These are phyloP conservation scores for Sclerotinia sclerotiorum DNA, from an alignment of 2,329 filamentous ascomycete species.

Conservation along the genomic window DNA sequence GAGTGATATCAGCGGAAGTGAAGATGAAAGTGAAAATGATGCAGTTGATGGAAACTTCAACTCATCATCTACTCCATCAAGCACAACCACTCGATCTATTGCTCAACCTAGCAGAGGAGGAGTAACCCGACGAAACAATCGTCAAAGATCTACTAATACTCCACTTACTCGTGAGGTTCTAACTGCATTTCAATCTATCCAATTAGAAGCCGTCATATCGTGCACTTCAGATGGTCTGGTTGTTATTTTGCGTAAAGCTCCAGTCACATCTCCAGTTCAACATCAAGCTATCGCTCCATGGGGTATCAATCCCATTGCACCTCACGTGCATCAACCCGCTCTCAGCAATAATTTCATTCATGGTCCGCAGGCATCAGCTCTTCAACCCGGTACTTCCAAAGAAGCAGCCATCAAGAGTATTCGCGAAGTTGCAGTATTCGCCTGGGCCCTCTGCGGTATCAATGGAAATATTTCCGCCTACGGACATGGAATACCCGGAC, in stretches of 20 bases:
- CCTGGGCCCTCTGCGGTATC: slow-evolving; percentile 78
- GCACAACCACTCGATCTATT: slow-evolving; percentile 32
- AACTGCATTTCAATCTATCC: slow-evolving; percentile 49
- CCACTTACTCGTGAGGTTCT: slow-evolving; percentile 32
- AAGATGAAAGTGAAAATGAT: slow-evolving; percentile 43
- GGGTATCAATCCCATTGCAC: slow-evolving; percentile 65
- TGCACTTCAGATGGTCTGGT: slow-evolving; percentile 87
- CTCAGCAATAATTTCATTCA: slow-evolving; percentile 47
- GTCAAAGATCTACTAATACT: background rate
- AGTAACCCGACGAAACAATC: slow-evolving; percentile 30
- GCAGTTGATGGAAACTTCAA: slow-evolving; percentile 37
- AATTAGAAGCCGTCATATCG: slow-evolving; percentile 86
- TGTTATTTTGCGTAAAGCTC: slow-evolving; percentile 73
- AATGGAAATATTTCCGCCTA: slow-evolving; percentile 71
- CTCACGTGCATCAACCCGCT: slow-evolving; percentile 41
- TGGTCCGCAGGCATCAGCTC: slow-evolving; percentile 43
- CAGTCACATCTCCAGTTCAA: slow-evolving; percentile 62
- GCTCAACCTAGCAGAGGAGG: slow-evolving; percentile 38
- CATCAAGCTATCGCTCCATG: slow-evolving; percentile 67
- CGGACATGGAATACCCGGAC: slow-evolving; percentile 59
- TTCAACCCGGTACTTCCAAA: slow-evolving; percentile 53
- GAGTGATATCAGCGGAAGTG: slow-evolving; percentile 46
- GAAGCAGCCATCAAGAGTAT: slow-evolving; percentile 68
- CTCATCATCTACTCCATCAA: slow-evolving; percentile 43
- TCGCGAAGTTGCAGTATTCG: slow-evolving; percentile 82